Conservation (phyloP, 306 rosid genomes). For the Quercus robur region DNA sequence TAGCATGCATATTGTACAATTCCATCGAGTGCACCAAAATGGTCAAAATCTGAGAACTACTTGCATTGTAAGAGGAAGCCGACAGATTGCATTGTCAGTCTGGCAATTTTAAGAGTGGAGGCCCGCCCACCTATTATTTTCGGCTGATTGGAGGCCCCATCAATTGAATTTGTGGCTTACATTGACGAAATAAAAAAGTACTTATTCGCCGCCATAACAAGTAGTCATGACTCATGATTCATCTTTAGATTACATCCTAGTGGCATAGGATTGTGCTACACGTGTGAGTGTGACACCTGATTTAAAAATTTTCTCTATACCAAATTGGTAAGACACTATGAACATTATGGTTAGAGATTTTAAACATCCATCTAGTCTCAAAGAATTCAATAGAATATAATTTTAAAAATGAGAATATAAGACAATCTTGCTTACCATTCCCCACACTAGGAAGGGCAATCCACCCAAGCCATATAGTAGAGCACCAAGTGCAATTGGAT, state of each 20-base stretch:
- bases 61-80: neutral
- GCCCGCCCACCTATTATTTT: neutral
- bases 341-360: too few relatives aligned
- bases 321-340: neutral
- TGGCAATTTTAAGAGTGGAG: neutral
- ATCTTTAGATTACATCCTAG: neutral
- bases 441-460: slow-evolving; percentile 86
- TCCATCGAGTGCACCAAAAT: neutral
- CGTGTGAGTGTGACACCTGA: neutral
- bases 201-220: too few relatives aligned
- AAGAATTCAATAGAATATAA: neutral
- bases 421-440: slow-evolving; percentile 58
- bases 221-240: too few relatives aligned
- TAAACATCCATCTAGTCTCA: too few relatives aligned
- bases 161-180: neutral
- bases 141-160: too few relatives aligned
- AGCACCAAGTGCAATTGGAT: slow-evolving; percentile 73
- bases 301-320: neutral
- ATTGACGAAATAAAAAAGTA: neutral
- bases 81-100: neutral
- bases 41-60: neutral
- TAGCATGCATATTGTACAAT: neutral
- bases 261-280: neutral
- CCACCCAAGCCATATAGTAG: slow-evolving; percentile 73
- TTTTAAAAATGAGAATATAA: neutral